A percentile compares a stretch with the other conserved stretches of the same genome.
These are phyloP conservation scores for Verticillium longisporum DNA, from an alignment of 2,329 filamentous ascomycete genomes.

Conservation along the genomic window DNA sequence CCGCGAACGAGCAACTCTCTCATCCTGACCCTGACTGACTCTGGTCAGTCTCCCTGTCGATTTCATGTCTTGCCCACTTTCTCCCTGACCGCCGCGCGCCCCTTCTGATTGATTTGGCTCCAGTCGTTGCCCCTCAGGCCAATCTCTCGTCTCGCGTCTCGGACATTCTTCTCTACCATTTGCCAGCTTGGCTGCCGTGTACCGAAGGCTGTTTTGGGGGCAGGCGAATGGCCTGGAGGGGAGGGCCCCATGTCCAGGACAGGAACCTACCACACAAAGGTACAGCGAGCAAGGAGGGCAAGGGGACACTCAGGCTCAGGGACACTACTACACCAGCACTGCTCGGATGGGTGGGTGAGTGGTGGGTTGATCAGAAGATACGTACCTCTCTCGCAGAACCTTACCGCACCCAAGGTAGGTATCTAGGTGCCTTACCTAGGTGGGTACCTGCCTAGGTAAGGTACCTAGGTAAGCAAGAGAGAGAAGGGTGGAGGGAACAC, in stretches of 20 bases:
- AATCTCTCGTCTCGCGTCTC: neutral
- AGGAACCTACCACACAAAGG: neutral
- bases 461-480: too few species aligned
- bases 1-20: neutral
- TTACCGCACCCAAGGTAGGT: too few species aligned
- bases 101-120: neutral
- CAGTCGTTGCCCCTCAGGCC: neutral
- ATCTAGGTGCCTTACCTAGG: too few species aligned
- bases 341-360: too few species aligned
- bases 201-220: neutral
- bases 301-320: too few species aligned
- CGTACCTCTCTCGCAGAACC: too few species aligned
- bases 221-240: neutral
- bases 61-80: neutral
- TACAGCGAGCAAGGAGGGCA: too few species aligned
- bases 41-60: neutral
- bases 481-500: too few species aligned
- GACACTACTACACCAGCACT: too few species aligned
- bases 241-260: neutral
- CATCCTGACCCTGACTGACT: neutral
- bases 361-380: too few species aligned
- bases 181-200: neutral
- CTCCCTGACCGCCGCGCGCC: neutral
- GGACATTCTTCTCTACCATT: neutral
- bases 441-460: too few species aligned